Conservation (phyloP, 2,329 filamentous ascomycete genomes). For the Corinectria fuckeliana region DNA sequence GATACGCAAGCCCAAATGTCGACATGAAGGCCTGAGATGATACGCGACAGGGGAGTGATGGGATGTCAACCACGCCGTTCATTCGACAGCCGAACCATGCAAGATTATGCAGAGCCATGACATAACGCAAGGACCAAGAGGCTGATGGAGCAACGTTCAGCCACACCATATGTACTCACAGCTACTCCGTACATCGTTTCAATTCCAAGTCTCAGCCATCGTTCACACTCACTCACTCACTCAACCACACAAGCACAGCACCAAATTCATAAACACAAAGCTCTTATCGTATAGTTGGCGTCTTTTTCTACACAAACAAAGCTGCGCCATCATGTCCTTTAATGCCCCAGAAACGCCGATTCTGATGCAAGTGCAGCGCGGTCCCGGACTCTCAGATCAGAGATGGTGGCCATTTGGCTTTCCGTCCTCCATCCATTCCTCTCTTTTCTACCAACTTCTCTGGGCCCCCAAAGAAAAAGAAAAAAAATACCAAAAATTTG, state of each 20-base stretch:
- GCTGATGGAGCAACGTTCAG: not conserved
- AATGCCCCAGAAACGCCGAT: conserved; percentile 39
- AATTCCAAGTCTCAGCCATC: not conserved
- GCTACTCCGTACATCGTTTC: not conserved
- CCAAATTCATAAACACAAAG: not conserved
- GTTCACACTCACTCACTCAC: not conserved
- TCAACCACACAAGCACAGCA: not conserved
- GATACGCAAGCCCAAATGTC: not conserved
- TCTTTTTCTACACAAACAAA: conserved; percentile 26
- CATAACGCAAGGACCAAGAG: not conserved
- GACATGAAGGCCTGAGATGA: not conserved
- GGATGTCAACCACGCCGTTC: not conserved
- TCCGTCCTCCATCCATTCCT: conserved; percentile 13
- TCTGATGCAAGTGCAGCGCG: conserved; percentile 39
- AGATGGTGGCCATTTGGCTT: conserved; percentile 6
- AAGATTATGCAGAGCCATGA: not conserved
- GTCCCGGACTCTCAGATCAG: conserved; percentile 1
- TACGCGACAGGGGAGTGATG: not conserved
- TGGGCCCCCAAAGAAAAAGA: conserved; percentile 2
- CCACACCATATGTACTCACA: not conserved
- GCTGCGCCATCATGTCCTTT: conserved; percentile 39
- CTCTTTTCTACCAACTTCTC: conserved; percentile 5
- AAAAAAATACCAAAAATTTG: conserved; percentile 5
- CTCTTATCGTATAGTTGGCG: conserved; percentile 12
- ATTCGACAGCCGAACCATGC: not conserved